Conservation (phyloP, 441 rosid genomes). For the Mallotus japonicus region DNA sequence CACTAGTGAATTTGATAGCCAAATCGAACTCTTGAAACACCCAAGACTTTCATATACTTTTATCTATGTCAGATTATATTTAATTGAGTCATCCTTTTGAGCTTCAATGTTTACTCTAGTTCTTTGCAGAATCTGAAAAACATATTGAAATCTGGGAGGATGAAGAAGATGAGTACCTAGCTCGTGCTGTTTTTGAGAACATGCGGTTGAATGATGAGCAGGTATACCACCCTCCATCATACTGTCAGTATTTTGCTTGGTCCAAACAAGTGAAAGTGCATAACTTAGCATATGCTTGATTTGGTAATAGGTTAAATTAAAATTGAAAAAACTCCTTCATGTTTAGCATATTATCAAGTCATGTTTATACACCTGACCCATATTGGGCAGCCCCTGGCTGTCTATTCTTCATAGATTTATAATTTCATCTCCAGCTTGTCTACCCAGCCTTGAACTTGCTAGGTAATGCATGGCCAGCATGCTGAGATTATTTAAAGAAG, state of each 20-base stretch:
- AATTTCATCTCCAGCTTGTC: not conserved
- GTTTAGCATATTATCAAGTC: not conserved
- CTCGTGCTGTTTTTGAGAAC: constrained; percentile 63
- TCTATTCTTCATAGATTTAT: constrained; percentile 2
- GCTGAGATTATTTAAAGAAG: not conserved
- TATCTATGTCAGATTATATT: constrained; percentile 13
- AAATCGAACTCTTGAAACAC: not conserved
- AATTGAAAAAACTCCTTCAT: constrained; percentile 1
- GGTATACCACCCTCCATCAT: constrained; percentile 31
- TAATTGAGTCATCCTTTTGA: constrained; percentile 24
- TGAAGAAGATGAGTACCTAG: constrained; percentile 84
- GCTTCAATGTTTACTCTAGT: constrained; percentile 29
- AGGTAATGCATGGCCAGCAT: not conserved
- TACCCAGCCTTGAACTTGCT: not conserved
- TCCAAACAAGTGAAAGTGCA: not conserved
- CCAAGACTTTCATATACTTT: not conserved
- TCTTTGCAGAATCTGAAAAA: constrained; percentile 44
- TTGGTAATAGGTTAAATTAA: not conserved
- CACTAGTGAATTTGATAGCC: not conserved
- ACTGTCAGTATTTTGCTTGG: not conserved
- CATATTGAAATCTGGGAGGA: constrained; percentile 65
- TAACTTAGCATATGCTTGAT: not conserved
- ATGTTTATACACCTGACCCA: not conserved
- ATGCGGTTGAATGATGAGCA: constrained; percentile 66
- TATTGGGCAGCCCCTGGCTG: not conserved